Evolutionary conservation across 768 basidiomycete genomes (phyloP), one percentile per base, ranked within the genome.

Genomic region (Podaxis mareebaensis): DNA sequence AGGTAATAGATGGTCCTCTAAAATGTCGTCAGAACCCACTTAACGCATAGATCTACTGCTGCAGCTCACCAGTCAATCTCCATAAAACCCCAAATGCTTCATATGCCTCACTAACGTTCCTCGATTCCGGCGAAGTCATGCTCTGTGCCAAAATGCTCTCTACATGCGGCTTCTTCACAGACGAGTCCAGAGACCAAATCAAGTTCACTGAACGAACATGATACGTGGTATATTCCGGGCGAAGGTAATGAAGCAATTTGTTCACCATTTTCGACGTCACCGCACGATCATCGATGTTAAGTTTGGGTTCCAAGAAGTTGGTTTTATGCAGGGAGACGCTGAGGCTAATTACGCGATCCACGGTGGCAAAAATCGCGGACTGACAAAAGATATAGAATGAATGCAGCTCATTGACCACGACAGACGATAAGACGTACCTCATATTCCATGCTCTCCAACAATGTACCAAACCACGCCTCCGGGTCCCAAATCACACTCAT

Each of bases 11-110:
- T 81, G 82, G 67, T 98, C 96, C 73, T 96, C 96, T 94, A 53
- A 63, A 53, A 26, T 2, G 20, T 10, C 20, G 11, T 58, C 61
- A 63, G 46, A 36, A 63, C 36, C 3, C 38, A 38, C 36, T 12
- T 5, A 10, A 64, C 28, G 61, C 49, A 64, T 8, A 44, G 15
- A 24, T 22, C 15, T 8, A 26, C 48, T 53, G 13, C 54, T 15
- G 28, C 46, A 7, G 69, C 81, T 64, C 53, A 91, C 96, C 94
- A 54, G 89, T 90, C 62, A 95, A 76, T 62, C 95, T 84, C 96
- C 96, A 99, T 5, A 99, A 77, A 3, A 92, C 86, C 2, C 96
- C 95, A 72, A 99, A 98, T 0, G 91, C 92, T 67, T 96, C 92
- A 70, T 89, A 92, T 1, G 87, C 85, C 20, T 85, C 83, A 17